These are phyloP conservation scores for Vigna mungo DNA, from an alignment of 306 rosid species.

Conservation along the genomic window DNA sequence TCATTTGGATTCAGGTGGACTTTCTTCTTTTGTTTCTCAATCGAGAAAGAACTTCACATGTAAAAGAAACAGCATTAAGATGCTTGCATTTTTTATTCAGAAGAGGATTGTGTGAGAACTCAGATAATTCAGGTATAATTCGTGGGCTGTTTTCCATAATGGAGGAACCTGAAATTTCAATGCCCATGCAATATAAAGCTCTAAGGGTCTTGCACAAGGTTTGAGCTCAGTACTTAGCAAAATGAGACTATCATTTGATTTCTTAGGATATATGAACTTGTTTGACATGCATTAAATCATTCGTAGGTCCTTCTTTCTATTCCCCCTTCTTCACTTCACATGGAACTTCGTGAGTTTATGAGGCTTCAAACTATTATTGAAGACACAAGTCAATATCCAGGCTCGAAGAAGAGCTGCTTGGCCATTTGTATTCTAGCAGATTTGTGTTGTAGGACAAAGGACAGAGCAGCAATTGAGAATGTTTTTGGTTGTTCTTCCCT, in stretches of 20 bases:
- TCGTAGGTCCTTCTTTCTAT: constrained; percentile 12
- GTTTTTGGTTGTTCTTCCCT: constrained; percentile 42
- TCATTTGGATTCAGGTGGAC: constrained; percentile 61
- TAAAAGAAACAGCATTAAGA: constrained; percentile 61
- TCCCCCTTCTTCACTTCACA: constrained; percentile 3
- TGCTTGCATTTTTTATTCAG: constrained; percentile 62
- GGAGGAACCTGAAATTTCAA: constrained; percentile 29
- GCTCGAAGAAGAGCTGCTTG: background rate
- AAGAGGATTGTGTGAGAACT: constrained; percentile 51
- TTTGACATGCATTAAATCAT: background rate
- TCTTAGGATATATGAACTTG: background rate
- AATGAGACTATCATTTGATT: background rate
- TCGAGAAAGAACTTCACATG: constrained; percentile 49
- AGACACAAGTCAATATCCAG: constrained; percentile 6
- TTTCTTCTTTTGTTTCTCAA: constrained; percentile 65
- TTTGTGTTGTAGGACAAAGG: constrained; percentile 45
- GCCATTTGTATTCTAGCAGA: constrained; percentile 42
- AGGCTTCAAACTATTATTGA: constrained; percentile 22
- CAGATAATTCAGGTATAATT: constrained; percentile 42
- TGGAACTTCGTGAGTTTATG: background rate
- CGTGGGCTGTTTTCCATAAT: background rate
- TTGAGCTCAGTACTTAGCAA: background rate
- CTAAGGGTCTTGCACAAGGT: constrained; percentile 19
- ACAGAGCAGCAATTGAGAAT: constrained; percentile 36
- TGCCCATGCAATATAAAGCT: constrained; percentile 18